Evolutionary conservation across 768 basidiomycete species (phyloP).

Genomic region (Lentinula sp.): DNA sequence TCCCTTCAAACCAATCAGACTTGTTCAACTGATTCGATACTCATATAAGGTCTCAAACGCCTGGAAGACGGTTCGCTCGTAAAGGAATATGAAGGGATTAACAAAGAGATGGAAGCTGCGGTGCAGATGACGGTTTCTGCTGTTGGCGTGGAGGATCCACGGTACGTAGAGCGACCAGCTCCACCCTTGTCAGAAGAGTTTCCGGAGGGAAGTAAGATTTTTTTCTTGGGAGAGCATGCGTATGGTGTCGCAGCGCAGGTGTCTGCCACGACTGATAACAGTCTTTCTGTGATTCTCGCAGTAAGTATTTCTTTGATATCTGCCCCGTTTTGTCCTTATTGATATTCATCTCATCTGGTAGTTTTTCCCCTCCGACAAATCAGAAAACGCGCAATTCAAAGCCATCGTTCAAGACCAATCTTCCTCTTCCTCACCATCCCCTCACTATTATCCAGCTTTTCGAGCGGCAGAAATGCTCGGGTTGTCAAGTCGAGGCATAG

Average conservation of each 20-base stretch:
- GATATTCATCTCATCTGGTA: slow-evolving; percentile 18
- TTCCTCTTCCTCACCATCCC: slow-evolving; percentile 24
- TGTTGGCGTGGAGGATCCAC: slow-evolving; percentile 85
- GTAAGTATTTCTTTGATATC: slow-evolving; percentile 32
- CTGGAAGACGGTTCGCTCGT: slow-evolving; percentile 86
- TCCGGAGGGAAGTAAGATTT: slow-evolving; percentile 84
- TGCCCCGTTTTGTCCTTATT: neutral
- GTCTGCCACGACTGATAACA: slow-evolving; percentile 56
- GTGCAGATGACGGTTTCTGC: slow-evolving; percentile 80
- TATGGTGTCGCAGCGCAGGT: slow-evolving; percentile 97
- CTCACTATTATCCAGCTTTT: slow-evolving; percentile 72
- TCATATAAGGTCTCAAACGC: slow-evolving; percentile 70
- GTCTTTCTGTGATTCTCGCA: slow-evolving; percentile 82
- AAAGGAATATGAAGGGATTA: slow-evolving; percentile 84
- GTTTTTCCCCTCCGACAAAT: slow-evolving; percentile 85
- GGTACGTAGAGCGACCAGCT: slow-evolving; percentile 74
- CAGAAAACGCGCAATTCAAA: slow-evolving; percentile 77
- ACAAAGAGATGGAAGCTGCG: slow-evolving; percentile 82
- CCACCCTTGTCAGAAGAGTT: slow-evolving; percentile 85
- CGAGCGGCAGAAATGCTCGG: slow-evolving; percentile 67
- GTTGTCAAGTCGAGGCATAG: slow-evolving; percentile 73
- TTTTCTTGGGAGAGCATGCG: slow-evolving; percentile 92
- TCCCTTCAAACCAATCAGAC: no score
- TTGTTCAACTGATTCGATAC: neutral
- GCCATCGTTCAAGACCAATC: slow-evolving; percentile 38